Conservation (phyloP, 768 basidiomycete species). For the Boletus rubroflammeus region DNA sequence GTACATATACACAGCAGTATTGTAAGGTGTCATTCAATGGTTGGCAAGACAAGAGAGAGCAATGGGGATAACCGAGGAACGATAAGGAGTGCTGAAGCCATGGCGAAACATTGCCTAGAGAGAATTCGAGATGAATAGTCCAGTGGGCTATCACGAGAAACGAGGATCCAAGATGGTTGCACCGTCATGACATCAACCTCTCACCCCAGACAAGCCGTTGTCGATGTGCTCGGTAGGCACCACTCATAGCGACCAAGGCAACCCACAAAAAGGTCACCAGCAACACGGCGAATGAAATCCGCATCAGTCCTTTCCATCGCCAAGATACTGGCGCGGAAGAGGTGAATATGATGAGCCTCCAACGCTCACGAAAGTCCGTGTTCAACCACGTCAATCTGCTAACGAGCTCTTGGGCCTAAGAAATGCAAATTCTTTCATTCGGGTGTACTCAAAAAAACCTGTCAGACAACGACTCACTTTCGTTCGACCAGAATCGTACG, state of each 20-base stretch:
- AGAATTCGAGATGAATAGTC: neutral
- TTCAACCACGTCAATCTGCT: conserved; percentile 70
- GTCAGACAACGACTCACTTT: conserved; percentile 43
- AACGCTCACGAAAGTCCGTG: conserved; percentile 73
- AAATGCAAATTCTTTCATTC: neutral
- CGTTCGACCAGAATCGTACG: conserved; percentile 67
- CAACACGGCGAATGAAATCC: conserved; percentile 53
- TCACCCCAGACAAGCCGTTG: conserved; percentile 79
- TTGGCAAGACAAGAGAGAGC: neutral
- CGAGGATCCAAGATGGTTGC: neutral
- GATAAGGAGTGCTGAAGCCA: neutral
- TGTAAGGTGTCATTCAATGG: neutral
- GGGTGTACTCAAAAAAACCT: neutral
- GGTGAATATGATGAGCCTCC: conserved; percentile 72
- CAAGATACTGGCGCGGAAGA: conserved; percentile 67
- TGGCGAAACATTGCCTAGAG: neutral
- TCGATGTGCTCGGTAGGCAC: conserved; percentile 70
- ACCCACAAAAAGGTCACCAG: conserved; percentile 59
- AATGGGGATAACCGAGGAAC: neutral
- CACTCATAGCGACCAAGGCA: conserved; percentile 56
- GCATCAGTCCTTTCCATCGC: conserved; percentile 65
- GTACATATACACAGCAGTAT: conserved; percentile 13
- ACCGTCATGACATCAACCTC: conserved; percentile 60
- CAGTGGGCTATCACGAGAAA: neutral
- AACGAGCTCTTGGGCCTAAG: conserved; percentile 63